These are phyloP conservation scores for Cercophora samala DNA, from an alignment of 495 filamentous ascomycete species.

Conservation along the genomic window DNA sequence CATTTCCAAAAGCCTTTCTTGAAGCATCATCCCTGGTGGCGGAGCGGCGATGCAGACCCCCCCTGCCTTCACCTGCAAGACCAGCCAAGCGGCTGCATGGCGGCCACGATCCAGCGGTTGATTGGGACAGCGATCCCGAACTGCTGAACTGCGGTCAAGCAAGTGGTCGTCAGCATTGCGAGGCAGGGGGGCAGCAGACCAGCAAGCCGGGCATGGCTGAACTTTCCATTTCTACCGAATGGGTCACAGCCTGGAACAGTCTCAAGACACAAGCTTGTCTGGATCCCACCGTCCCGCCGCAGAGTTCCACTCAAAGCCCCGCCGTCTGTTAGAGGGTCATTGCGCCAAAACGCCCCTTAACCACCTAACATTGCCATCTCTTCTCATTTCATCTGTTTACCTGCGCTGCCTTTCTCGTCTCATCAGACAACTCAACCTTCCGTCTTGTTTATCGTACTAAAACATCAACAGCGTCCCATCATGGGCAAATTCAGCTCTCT, in stretches of 20 bases:
- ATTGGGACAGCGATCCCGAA: neutral
- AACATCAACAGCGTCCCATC: slow-evolving; percentile 21
- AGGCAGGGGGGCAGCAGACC: slow-evolving; percentile 9
- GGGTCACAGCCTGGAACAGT: slow-evolving; percentile 25
- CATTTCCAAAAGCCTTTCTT: neutral
- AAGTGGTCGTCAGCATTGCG: slow-evolving; percentile 24
- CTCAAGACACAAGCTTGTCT: slow-evolving; percentile 24
- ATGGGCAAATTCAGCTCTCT: slow-evolving; percentile 61
- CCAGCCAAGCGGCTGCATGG: neutral
- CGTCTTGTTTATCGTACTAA: slow-evolving; percentile 8
- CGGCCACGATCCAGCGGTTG: neutral
- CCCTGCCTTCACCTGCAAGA: slow-evolving; percentile 2
- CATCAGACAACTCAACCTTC: neutral
- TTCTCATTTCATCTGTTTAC: slow-evolving; percentile 8
- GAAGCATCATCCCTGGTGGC: slow-evolving; percentile 7
- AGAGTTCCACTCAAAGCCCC: slow-evolving; percentile 23
- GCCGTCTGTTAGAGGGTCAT: slow-evolving; percentile 3
- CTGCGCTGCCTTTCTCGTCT: neutral
- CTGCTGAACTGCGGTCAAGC: neutral
- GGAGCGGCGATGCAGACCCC: neutral
- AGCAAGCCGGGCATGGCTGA: neutral
- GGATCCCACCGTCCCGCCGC: neutral
- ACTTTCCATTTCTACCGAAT: slow-evolving; percentile 11
- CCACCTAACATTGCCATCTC: slow-evolving; percentile 9
- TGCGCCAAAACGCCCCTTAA: slow-evolving; percentile 9